These are phyloP conservation scores for Tilletia indica DNA, from an alignment of 1,284 basidiomycete species.

Conservation along the genomic window DNA sequence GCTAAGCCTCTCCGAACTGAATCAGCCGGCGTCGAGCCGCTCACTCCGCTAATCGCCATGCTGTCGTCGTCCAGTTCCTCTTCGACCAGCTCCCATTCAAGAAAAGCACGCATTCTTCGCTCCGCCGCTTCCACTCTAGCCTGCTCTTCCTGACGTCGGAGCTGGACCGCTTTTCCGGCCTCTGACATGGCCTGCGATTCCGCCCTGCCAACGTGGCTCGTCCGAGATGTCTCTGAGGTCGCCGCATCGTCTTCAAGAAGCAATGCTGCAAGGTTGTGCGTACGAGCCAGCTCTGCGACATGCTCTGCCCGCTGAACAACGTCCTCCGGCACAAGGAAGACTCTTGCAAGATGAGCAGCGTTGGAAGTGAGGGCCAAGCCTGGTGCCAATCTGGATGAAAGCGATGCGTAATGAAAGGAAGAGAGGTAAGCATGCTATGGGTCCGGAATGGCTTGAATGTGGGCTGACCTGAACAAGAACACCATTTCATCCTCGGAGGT, in stretches of 20 bases:
- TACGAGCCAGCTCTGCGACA: neutral
- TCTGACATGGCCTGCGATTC: neutral
- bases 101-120: neutral
- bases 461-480: conserved; percentile 17
- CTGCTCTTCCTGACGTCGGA: neutral
- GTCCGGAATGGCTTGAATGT: too few species aligned
- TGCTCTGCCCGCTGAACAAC: conserved; percentile 12
- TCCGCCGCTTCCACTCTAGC: conserved; percentile 3
- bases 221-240: neutral
- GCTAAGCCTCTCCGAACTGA: too few species aligned
- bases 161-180: too few species aligned
- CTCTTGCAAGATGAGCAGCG: conserved; percentile 3
- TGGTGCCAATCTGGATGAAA: neutral
- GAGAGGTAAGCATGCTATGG: neutral
- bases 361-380: conserved; percentile 6
- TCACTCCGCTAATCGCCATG: neutral
- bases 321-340: conserved; percentile 1
- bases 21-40: neutral
- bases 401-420: neutral
- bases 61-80: neutral
- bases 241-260: conserved; percentile 3
- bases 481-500: conserved; percentile 18
- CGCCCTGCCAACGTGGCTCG: neutral
- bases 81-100: conserved; percentile 12
- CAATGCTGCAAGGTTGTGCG: neutral